A percentile compares a stretch with the other conserved stretches of the same genome.
These are phyloP conservation scores for Collybiopsis confluens DNA, from an alignment of 768 basidiomycete genomes.

Conservation along the genomic window DNA sequence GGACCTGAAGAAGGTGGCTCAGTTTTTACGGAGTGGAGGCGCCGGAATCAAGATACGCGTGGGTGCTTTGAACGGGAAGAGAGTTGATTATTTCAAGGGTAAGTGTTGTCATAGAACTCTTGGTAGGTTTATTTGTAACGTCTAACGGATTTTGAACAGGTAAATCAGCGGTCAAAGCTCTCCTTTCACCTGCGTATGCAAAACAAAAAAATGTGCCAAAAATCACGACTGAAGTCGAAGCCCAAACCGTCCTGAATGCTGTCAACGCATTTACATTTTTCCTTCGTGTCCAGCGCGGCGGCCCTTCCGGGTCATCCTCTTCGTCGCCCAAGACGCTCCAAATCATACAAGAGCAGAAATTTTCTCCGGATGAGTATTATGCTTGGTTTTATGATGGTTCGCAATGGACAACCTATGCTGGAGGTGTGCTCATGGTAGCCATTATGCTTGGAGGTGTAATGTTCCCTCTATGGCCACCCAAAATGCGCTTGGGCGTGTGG, in stretches of 20 bases:
- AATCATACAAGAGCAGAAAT: conserved; percentile 77
- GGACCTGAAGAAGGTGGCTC: conserved; percentile 76
- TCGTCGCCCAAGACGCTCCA: conserved; percentile 77
- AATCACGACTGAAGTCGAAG: conserved; percentile 73
- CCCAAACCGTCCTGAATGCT: conserved; percentile 57
- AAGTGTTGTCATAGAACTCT: conserved; percentile 14
- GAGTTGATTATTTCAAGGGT: conserved; percentile 99
- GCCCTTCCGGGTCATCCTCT: conserved; percentile 54
- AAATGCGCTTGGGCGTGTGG: conserved; percentile 91
- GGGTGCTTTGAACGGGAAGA: conserved; percentile 90
- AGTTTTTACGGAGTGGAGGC: conserved; percentile 82
- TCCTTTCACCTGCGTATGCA: conserved; percentile 87
- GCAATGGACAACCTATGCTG: conserved; percentile 89
- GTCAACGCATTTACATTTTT: conserved; percentile 87
- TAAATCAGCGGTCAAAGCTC: conserved; percentile 87
- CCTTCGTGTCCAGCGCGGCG: conserved; percentile 84
- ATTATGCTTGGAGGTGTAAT: conserved; percentile 96
- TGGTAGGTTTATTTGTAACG: background rate
- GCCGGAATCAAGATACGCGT: conserved; percentile 85
- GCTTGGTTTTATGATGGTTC: conserved; percentile 97
- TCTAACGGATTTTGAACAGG: conserved; percentile 43
- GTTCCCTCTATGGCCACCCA: conserved; percentile 98
- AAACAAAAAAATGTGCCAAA: conserved; percentile 80
- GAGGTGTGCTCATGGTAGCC: conserved; percentile 86
- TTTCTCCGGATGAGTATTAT: conserved; percentile 79